Evolutionary conservation across 108 stramenopile genomes (phyloP), one percentile per base, ranked within the genome.

Genomic region (Fragilariopsis cylindrus): DNA sequence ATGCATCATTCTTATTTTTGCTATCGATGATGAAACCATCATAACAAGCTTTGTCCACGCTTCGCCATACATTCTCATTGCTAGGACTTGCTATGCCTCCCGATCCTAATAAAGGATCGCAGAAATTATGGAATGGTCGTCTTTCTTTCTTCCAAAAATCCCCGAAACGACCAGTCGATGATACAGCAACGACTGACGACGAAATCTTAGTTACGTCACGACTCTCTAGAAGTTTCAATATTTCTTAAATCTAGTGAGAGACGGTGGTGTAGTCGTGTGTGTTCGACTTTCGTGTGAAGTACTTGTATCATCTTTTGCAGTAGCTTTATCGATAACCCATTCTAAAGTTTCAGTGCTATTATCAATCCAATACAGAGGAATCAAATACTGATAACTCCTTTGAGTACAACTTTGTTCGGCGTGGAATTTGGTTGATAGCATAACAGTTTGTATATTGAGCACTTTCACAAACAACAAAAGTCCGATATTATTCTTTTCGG

Each of bases 121-220:
- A 80, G 76, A 90, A 94, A 64, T 91, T 92, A 50, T 91, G 91
- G 86, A 86, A 94, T 13, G 89, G 72, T 54, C 78, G 69, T 69
- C 81, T 48, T 63, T 83, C 78, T 58, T 85, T 86, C 15, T 76
- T 53, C 66, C 82, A 81, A 8, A 93, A 68, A 44, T 77, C 79
- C 2, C 92, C 92, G 69, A 87, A 93, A 13, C 92, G 81, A 12
- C 90, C 87, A 7, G 58, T 11, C 21, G 58, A 60, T 19, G 58
- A 60, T 8, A 60, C 58, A 60, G 4, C 58, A 2, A 30, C n/a
- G 55, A 30, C 41, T 40, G 48, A 46, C 73, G 55, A 63, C 44
- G 13, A 73, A 18, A 11, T 55, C 60, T 16, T 55, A 16, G 40
- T 50, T 43, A 47, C 39, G 6, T 48, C 81, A 55, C 60, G 57